Conservation (phyloP, 768 basidiomycete species). For the Suillus plorans region DNA sequence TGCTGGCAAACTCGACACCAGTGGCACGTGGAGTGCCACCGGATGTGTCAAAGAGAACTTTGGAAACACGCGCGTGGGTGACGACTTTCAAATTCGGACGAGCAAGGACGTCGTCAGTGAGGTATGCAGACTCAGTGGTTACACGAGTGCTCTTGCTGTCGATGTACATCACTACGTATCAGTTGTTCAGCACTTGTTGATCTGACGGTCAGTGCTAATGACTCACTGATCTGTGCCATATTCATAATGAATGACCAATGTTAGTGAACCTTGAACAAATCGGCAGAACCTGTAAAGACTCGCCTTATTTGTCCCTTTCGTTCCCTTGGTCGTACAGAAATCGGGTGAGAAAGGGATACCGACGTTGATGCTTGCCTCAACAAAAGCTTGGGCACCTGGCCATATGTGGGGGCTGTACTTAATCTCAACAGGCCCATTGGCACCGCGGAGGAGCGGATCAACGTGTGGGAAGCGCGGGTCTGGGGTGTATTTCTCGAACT, state of each 20-base stretch:
- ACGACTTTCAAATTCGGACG: conserved; percentile 67
- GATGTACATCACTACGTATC: conserved; percentile 62
- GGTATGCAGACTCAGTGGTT: conserved; percentile 65
- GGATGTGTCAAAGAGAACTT: conserved; percentile 51
- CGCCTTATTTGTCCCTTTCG: conserved; percentile 62
- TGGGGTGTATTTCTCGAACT: conserved; percentile 62
- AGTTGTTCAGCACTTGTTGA: conserved; percentile 7
- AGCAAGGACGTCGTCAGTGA: conserved; percentile 60
- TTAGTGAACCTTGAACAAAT: neutral
- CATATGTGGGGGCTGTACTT: conserved; percentile 56
- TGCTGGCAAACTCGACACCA: conserved; percentile 58
- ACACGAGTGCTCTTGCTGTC: conserved; percentile 51
- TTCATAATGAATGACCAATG: neutral
- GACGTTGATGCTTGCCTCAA: conserved; percentile 48
- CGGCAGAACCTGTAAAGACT: conserved; percentile 15
- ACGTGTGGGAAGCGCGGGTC: conserved; percentile 51
- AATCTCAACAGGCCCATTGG: conserved; percentile 54
- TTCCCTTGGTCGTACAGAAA: conserved; percentile 56
- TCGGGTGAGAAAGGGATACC: conserved; percentile 56
- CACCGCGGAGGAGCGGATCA: conserved; percentile 45
- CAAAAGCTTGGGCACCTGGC: conserved; percentile 46
- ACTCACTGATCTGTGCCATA: conserved; percentile 40
- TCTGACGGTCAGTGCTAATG: conserved; percentile 8
- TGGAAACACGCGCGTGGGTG: conserved; percentile 55
- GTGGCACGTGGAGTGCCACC: conserved; percentile 45